Base-by-base conservation (phyloP, 768 basidiomycete genomes). In the Psilocybe cubensis region DNA sequence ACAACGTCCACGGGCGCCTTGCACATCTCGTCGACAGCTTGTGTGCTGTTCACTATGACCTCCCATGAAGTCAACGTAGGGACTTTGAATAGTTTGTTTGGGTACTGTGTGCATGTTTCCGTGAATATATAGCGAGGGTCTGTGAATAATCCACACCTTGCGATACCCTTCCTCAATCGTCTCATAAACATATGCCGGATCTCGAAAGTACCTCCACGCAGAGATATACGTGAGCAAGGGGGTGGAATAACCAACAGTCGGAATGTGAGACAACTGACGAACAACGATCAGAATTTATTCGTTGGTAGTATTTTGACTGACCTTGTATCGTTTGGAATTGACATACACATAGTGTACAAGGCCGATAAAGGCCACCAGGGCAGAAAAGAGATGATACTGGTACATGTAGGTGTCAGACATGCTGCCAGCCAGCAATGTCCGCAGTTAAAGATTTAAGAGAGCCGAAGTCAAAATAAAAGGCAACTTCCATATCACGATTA, bases 1-100 rank as follows among this genome's bases (percentile, higher is more conserved):
- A 83, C 67, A 24, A 73, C 72, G n/a, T 79, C 71, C 46, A 82
- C 81, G 4, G 76, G 71, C n/a, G 77, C 76, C 56, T 68, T 77
- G 41, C 77, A 74, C 24, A 84, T 61, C 41, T 83, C 79, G 3
- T 83, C 79, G n/a, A 81, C 68, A 29, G 73, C 68, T 23, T 68
- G 58, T 0, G 68, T 67, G 1, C 79, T 76, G 7, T 75, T 72
- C 24, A 79, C 67, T 7, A 83, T 64, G 20, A 83, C 71, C 12
- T 76, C 56, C 83, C 83, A 85, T 54, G 72, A 68, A 35, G 77
- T 70, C 40, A 79, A 63, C 41, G 70, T 69, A 0, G 82, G 68
- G 4, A 84, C 68, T 64, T 77, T 79, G 68, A 82, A 85, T 4
- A 68, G 56, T 31, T 60, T 54, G 31, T 64, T 63, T 23, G 62